Evolutionary conservation across 768 basidiomycete species (phyloP).

Genomic region (Suillus placidus): DNA sequence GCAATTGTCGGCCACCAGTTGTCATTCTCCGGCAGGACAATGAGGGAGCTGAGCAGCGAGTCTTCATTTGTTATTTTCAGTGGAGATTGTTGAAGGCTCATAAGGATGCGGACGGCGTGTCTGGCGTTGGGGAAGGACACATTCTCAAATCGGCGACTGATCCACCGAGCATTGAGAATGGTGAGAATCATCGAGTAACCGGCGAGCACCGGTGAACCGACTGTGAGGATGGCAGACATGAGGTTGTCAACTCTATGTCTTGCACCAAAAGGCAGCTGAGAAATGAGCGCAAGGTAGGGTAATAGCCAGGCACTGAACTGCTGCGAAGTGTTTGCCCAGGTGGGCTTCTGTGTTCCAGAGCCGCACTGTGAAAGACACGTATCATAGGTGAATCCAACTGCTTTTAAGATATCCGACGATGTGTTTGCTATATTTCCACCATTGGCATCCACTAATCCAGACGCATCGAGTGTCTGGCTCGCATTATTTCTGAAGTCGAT

Average conservation of each 20-base stretch:
- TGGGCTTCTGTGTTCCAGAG: constrained; percentile 11
- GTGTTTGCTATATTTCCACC: not conserved
- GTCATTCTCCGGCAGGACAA: constrained; percentile 46
- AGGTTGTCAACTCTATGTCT: constrained; percentile 43
- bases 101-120: constrained; percentile 37
- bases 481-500: constrained; percentile 9
- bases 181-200: constrained; percentile 50
- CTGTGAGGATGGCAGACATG: constrained; percentile 43
- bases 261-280: constrained; percentile 51
- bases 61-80: constrained; percentile 33
- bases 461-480: not conserved
- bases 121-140: constrained; percentile 28
- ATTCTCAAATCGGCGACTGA: constrained; percentile 34
- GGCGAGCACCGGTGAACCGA: constrained; percentile 49
- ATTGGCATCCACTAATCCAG: constrained; percentile 6
- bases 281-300: constrained; percentile 51
- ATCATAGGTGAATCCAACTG: constrained; percentile 13
- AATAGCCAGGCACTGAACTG: constrained; percentile 49
- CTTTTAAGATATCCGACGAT: constrained; percentile 8
- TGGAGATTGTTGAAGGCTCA: constrained; percentile 45
- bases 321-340: constrained; percentile 29
- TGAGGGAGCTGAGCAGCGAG: constrained; percentile 41
- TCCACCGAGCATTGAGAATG: constrained; percentile 46
- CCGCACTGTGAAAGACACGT: constrained; percentile 20
- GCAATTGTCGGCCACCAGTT: constrained; percentile 43